Evolutionary conservation across 2,329 filamentous ascomycete genomes (phyloP).

Genomic region (Trichoderma aggressivum): DNA sequence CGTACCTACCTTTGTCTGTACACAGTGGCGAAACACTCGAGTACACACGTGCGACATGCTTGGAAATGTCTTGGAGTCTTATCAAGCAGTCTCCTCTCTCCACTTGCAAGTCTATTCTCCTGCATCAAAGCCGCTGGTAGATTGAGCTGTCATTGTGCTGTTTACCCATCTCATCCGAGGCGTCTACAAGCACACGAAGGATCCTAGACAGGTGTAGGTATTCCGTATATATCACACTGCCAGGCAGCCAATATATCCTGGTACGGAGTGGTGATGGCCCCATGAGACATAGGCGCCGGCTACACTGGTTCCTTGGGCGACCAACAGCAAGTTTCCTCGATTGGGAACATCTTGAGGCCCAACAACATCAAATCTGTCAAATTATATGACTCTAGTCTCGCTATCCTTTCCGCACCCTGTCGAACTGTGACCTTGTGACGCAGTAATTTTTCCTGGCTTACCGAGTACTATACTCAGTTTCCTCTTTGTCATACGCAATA

Average conservation of each 20-base stretch:
- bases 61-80: neutral
- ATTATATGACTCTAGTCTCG: neutral
- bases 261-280: neutral
- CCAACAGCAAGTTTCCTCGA: slow-evolving; percentile 3
- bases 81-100: neutral
- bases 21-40: neutral
- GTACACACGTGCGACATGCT: slow-evolving; percentile 2
- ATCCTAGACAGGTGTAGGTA: neutral
- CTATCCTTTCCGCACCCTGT: slow-evolving; percentile 12
- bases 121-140: neutral
- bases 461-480: neutral
- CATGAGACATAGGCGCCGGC: slow-evolving; percentile 3
- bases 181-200: neutral
- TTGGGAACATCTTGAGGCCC: neutral
- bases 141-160: neutral
- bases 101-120: neutral
- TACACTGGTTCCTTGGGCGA: neutral
- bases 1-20: neutral
- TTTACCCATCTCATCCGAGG: neutral
- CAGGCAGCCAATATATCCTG: neutral
- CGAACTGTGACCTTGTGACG: slow-evolving; percentile 12
- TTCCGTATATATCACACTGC: neutral
- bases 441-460: neutral
- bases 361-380: neutral
- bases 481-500: neutral